These are phyloP conservation scores for Saccharata proteae DNA, from an alignment of 2,329 filamentous ascomycete genomes.

Conservation along the genomic window DNA sequence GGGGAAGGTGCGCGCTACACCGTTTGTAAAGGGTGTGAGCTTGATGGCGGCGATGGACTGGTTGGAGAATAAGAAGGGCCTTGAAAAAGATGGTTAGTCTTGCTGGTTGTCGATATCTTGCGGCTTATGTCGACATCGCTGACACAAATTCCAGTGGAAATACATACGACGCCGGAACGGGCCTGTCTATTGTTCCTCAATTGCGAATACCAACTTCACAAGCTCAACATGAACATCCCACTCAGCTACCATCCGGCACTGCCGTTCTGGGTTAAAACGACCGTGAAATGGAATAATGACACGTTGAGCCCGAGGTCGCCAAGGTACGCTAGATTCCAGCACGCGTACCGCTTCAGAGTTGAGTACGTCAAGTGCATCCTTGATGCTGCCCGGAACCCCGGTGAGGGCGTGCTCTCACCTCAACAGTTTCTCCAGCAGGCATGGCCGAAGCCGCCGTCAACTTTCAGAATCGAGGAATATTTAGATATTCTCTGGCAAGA, in stretches of 20 bases:
- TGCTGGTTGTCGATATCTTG: too few relatives aligned
- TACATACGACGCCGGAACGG: neutral
- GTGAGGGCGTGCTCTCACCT: constrained; percentile 8
- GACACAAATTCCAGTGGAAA: neutral
- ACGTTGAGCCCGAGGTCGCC: neutral
- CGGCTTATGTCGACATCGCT: neutral
- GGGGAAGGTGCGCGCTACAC: neutral
- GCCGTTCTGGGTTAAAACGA: constrained; percentile 27
- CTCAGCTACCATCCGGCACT: constrained; percentile 26
- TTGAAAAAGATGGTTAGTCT: too few relatives aligned
- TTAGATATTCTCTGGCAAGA: constrained; percentile 25
- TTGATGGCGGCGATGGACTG: constrained; percentile 1
- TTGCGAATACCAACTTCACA: constrained; percentile 24
- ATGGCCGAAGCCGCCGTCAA: too few relatives aligned
- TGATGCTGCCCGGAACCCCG: constrained; percentile 11
- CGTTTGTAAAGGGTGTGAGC: constrained; percentile 4
- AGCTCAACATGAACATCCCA: constrained; percentile 17
- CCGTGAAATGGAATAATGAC: constrained; percentile 12
- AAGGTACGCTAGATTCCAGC: neutral
- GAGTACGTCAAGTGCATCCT: constrained; percentile 11
- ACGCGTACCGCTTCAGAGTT: neutral
- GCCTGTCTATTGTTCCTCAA: neutral
- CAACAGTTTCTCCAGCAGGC: too few relatives aligned
- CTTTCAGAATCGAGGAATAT: constrained; percentile 18
- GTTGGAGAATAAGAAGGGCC: neutral